Evolutionary conservation across 2,329 filamentous ascomycete genomes (phyloP).

Genomic region (Curvularia eragrostidis): DNA sequence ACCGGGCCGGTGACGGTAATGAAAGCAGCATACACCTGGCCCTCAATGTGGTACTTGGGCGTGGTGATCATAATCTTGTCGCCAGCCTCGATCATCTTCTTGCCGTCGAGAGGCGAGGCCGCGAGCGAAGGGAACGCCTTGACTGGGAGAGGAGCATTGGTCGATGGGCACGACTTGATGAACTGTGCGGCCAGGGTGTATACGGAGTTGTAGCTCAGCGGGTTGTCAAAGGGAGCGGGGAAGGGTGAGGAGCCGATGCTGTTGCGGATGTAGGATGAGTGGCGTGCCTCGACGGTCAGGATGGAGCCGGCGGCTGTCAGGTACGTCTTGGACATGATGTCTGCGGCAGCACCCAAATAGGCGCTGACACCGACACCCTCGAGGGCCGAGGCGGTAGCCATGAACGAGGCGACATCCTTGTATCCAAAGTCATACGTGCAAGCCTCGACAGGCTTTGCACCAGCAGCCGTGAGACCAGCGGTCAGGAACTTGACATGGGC

Average conservation of each 20-base stretch:
- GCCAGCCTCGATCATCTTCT: conserved; percentile 21
- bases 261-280: conserved; percentile 67
- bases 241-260: conserved; percentile 56
- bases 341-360: conserved; percentile 68
- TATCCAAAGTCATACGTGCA: conserved; percentile 65
- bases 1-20: conserved; percentile 33
- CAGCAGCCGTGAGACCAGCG: conserved; percentile 53
- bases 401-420: conserved; percentile 58
- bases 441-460: conserved; percentile 58
- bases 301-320: conserved; percentile 68
- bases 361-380: conserved; percentile 65
- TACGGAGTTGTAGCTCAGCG: conserved; percentile 65
- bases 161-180: conserved; percentile 63
- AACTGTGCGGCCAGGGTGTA: conserved; percentile 70
- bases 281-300: conserved; percentile 69
- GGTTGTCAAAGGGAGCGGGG: conserved; percentile 66
- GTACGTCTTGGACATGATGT: conserved; percentile 64
- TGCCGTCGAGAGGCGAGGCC: conserved; percentile 19
- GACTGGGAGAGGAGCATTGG: conserved; percentile 64
- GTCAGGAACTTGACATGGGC: conserved; percentile 65
- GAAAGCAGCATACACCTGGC: conserved; percentile 34
- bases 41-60: conserved; percentile 28
- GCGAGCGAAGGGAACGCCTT: conserved; percentile 64
- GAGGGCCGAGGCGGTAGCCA: conserved; percentile 61
- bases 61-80: conserved; percentile 25